Evolutionary conservation across 75 land plant genomes (phyloP).

Genomic region (Cunninghamia lanceolata): DNA sequence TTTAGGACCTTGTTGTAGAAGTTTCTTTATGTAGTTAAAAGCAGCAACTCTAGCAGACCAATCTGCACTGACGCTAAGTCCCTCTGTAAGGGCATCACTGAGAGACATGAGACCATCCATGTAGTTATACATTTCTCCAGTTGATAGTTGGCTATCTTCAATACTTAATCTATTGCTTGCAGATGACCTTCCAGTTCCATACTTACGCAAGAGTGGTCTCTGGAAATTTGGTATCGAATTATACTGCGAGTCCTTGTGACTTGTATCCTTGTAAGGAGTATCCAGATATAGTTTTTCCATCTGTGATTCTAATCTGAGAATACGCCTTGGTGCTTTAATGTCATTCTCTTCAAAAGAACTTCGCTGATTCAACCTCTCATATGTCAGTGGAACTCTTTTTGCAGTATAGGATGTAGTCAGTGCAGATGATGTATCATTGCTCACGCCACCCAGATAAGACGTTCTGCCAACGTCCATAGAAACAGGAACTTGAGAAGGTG

Average conservation of each 20-base stretch:
- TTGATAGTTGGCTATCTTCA: conserved; percentile 64
- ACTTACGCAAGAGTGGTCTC: conserved; percentile 78
- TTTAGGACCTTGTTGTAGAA: conserved; percentile 86
- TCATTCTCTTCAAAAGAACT: conserved; percentile 57
- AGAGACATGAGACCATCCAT: conserved; percentile 86
- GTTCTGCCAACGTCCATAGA: conserved; percentile 46
- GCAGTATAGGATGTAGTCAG: conserved; percentile 37
- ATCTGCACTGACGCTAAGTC: conserved; percentile 87
- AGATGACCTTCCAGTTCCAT: conserved; percentile 57
- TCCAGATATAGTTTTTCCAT: conserved; percentile 60
- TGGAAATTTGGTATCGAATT: conserved; percentile 85
- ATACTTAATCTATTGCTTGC: conserved; percentile 61
- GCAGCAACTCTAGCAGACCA: conserved; percentile 97
- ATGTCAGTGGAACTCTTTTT: conserved; percentile 39
- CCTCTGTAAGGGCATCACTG: conserved; percentile 91
- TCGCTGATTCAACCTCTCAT: conserved; percentile 53
- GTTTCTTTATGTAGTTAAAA: conserved; percentile 72
- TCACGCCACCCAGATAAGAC: conserved; percentile 26
- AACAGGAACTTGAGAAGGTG: conserved; percentile 40
- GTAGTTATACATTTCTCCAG: conserved; percentile 60
- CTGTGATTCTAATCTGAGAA: conserved; percentile 36
- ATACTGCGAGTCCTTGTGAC: conserved; percentile 39
- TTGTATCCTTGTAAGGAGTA: conserved; percentile 39
- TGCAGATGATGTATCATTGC: conserved; percentile 29
- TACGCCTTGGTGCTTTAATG: conserved; percentile 43